Conservation (phyloP, 352 stramenopile genomes). For the Nothophytophthora sp. region DNA sequence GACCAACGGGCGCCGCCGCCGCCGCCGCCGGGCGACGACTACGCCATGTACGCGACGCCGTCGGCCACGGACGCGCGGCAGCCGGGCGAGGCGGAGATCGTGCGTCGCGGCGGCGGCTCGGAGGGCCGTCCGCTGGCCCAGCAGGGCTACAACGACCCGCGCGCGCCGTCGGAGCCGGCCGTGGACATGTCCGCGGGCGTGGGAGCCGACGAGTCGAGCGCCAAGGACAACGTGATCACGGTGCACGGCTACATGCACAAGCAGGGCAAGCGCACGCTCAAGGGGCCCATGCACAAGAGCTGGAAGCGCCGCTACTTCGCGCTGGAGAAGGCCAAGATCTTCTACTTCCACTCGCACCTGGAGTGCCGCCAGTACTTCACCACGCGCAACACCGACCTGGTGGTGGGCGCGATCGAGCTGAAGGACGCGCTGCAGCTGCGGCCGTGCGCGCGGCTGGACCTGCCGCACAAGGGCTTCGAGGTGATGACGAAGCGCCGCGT, state of each 20-base stretch:
- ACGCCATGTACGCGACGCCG: conserved; percentile 69
- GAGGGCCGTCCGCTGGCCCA: conserved; percentile 25
- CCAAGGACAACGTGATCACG: conserved; percentile 78
- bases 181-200: conserved; percentile 50
- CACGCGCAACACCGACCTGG: conserved; percentile 66
- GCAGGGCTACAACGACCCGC: conserved; percentile 40
- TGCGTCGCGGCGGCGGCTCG: conserved; percentile 43
- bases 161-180: conserved; percentile 37
- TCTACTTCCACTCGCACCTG: conserved; percentile 73
- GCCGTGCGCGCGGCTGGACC: conserved; percentile 56
- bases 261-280: conserved; percentile 72
- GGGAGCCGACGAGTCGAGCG: conserved; percentile 21
- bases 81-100: conserved; percentile 58
- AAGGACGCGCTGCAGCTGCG: conserved; percentile 74
- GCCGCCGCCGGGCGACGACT: conserved; percentile 46
- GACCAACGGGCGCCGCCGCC: conserved; percentile 31
- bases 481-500: conserved; percentile 81
- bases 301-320: conserved; percentile 80
- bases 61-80: conserved; percentile 37
- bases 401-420: conserved; percentile 64
- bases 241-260: conserved; percentile 84
- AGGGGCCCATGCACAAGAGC: conserved; percentile 71
- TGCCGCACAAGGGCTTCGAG: conserved; percentile 73
- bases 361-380: conserved; percentile 80
- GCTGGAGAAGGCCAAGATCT: conserved; percentile 75